These are phyloP conservation scores for Chlamydomonas schloesseri DNA, from an alignment of 139 green algal species.

Conservation along the genomic window DNA sequence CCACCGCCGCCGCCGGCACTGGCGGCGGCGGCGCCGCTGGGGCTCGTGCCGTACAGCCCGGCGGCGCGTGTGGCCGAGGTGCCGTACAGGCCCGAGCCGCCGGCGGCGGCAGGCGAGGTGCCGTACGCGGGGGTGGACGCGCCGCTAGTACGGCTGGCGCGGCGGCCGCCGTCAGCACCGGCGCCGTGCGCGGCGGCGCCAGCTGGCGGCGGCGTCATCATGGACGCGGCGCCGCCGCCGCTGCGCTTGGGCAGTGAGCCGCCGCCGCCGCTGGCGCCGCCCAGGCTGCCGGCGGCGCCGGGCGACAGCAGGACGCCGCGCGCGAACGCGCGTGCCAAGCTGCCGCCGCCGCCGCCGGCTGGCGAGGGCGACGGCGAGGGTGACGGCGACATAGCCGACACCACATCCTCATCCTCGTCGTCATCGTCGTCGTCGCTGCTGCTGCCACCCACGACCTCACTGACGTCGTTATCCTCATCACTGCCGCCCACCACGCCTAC, in stretches of 20 bases:
- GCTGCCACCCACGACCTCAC: background rate
- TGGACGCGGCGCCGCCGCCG: background rate
- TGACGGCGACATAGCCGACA: background rate
- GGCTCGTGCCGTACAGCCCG: slow-evolving; percentile 4
- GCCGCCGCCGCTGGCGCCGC: background rate
- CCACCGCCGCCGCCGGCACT: background rate
- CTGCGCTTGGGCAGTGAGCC: background rate
- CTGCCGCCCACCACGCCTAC: background rate
- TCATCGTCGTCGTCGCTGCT: slow-evolving; percentile 13
- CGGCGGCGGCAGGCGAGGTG: background rate
- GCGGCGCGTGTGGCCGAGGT: background rate
- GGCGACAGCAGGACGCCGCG: background rate
- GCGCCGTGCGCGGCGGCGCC: background rate
- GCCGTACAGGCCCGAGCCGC: background rate
- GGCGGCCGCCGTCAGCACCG: background rate
- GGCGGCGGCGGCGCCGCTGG: background rate
- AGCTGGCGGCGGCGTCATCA: background rate
- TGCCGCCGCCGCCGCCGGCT: no score
- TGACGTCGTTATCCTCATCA: background rate
- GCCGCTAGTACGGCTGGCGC: background rate
- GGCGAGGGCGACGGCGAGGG: background rate
- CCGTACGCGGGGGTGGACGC: slow-evolving; percentile 21
- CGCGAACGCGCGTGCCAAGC: background rate
- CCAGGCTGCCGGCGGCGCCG: background rate
- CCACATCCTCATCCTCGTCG: slow-evolving; percentile 3